Evolutionary conservation across 176 grass and related monocot genomes (phyloP).

Genomic region (Alopecurus myosuroides): DNA sequence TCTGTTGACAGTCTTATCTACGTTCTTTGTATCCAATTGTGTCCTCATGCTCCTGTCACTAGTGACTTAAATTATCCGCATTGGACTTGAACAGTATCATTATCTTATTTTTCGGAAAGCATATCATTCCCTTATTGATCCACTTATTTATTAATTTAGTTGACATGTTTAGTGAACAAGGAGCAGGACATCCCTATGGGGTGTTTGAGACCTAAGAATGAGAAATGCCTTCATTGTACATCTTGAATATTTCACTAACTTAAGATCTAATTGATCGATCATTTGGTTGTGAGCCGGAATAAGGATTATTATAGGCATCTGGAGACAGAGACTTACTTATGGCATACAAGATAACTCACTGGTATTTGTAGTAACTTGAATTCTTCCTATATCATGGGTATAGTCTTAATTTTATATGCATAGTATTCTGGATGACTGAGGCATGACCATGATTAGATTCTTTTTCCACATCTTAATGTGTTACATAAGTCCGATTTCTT

Average conservation of each 20-base stretch:
- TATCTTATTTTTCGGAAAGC: background rate
- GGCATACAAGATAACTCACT: background rate
- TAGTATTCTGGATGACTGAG: background rate
- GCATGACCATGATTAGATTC: background rate
- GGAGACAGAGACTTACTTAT: no score
- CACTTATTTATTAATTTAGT: background rate
- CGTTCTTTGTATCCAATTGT: no score
- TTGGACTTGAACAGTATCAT: background rate
- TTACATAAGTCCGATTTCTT: background rate
- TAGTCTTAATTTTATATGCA: background rate
- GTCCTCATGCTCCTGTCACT: no score
- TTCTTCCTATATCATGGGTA: background rate
- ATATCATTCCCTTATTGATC: background rate
- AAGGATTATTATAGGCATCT: background rate
- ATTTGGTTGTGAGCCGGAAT: background rate
- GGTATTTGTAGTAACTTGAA: background rate
- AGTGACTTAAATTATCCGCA: no score
- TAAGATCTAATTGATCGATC: background rate
- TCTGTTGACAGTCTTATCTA: no score
- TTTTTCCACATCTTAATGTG: background rate
- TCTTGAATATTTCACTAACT: no score
- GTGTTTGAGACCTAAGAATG: background rate
- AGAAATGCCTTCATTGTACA: background rate
- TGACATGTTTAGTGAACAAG: background rate
- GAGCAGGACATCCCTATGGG: background rate